Evolutionary conservation across 2,329 filamentous ascomycete genomes (phyloP).

Genomic region (Xylariaceae sp.): DNA sequence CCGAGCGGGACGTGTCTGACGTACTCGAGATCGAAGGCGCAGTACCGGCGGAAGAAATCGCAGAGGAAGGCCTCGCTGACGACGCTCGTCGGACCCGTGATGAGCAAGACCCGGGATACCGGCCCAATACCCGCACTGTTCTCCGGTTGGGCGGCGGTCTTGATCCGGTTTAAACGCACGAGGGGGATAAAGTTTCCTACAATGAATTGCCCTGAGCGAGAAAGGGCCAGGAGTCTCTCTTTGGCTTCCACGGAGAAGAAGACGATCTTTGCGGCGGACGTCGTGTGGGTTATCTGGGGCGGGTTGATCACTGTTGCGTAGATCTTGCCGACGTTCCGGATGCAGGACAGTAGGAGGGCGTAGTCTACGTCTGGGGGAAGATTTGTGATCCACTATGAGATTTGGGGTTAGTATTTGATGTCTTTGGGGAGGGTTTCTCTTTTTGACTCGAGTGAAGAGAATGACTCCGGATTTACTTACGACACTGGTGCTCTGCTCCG

Average conservation of each 20-base stretch:
- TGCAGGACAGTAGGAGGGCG: neutral
- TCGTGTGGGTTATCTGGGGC: neutral
- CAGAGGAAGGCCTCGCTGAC: neutral
- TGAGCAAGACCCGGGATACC: slow-evolving; percentile 17
- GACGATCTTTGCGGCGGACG: slow-evolving; percentile 18
- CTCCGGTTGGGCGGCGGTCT: neutral
- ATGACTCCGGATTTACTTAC: too few relatives aligned
- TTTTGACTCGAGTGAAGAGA: too few relatives aligned
- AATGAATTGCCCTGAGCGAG: neutral
- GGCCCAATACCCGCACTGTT: too few relatives aligned
- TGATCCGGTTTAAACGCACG: slow-evolving; percentile 8
- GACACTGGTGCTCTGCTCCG: slow-evolving; percentile 5
- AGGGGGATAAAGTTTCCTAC: neutral
- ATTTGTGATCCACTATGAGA: slow-evolving; percentile 17
- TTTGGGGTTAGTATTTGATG: too few relatives aligned
- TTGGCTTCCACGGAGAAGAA: slow-evolving; percentile 17
- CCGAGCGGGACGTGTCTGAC: neutral
- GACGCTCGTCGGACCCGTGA: neutral
- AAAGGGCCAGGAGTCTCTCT: neutral
- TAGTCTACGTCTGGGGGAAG: slow-evolving; percentile 11
- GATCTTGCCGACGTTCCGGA: slow-evolving; percentile 13
- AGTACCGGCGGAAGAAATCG: neutral
- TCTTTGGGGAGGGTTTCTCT: too few relatives aligned
- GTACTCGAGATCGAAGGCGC: slow-evolving; percentile 15
- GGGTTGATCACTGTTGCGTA: slow-evolving; percentile 10